Conservation (phyloP, 2,329 filamentous ascomycete species). For the Xylaria digitata region DNA sequence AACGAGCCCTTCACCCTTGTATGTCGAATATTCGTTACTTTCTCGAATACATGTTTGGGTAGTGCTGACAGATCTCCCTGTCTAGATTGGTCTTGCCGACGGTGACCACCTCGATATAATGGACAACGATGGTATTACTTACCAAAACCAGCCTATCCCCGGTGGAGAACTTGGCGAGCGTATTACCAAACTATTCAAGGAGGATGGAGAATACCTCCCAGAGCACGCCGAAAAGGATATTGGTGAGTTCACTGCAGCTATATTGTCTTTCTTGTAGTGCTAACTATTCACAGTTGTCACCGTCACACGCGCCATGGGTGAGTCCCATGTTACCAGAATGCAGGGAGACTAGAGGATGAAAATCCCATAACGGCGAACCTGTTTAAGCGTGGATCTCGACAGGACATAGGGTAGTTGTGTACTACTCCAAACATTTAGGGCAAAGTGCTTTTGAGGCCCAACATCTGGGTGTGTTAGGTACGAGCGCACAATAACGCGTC, state of each 20-base stretch:
- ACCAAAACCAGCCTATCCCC: conserved; percentile 94
- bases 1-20: conserved; percentile 82
- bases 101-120: conserved; percentile 90
- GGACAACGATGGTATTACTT: conserved; percentile 74
- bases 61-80: conserved; percentile 38
- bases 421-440: conserved; percentile 20
- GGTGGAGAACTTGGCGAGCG: conserved; percentile 89
- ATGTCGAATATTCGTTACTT: conserved; percentile 6
- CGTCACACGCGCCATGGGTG: conserved; percentile 94
- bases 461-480: conserved; percentile 30
- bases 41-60: background rate
- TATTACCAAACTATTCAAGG: conserved; percentile 83
- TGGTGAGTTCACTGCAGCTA: background rate
- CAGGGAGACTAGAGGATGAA: too few species aligned
- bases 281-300: conserved; percentile 75
- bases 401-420: conserved; percentile 22
- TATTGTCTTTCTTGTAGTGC: background rate
- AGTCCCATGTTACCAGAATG: conserved; percentile 78
- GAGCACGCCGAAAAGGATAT: background rate
- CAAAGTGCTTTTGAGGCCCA: conserved; percentile 21
- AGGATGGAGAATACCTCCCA: conserved; percentile 71
- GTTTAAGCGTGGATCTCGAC: conserved; percentile 15
- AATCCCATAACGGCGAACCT: background rate
- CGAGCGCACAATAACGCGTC: conserved; percentile 33
- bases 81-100: conserved; percentile 82